phyloP scores from a whole-genome alignment of 2,329 filamentous ascomycete species.

The Metarhizium anisopliae region DNA sequence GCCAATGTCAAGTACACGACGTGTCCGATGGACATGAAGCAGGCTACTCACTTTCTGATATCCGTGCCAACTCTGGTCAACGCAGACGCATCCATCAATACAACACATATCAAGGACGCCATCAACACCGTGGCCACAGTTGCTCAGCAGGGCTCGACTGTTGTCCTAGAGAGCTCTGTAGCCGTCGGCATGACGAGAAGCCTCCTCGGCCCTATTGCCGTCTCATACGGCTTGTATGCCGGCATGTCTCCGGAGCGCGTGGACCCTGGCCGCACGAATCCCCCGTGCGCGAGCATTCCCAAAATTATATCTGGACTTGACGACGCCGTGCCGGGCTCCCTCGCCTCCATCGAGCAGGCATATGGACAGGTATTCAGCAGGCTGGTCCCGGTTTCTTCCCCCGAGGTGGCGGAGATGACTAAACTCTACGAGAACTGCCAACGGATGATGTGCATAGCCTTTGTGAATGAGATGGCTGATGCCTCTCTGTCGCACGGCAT shows the following conservation, averaged over 20 bases:
- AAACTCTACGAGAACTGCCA: conserved; percentile 52
- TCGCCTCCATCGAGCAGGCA: conserved; percentile 37
- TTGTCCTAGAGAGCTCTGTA: conserved; percentile 46
- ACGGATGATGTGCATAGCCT: conserved; percentile 45
- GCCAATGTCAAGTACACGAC: conserved; percentile 28
- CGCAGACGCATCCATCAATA: conserved; percentile 36
- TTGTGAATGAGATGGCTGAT: conserved; percentile 48
- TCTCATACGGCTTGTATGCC: conserved; percentile 30
- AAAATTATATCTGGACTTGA: conserved; percentile 46
- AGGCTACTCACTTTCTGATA: conserved; percentile 43
- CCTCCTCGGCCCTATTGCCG: conserved; percentile 36
- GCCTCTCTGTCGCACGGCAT: conserved; percentile 36
- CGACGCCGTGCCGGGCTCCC: conserved; percentile 33
- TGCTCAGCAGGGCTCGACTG: conserved; percentile 33
- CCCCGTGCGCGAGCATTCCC: conserved; percentile 34
- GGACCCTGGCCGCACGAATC: conserved; percentile 37
- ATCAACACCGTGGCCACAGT: conserved; percentile 30
- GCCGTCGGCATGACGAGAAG: conserved; percentile 44
- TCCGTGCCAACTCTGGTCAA: conserved; percentile 42
- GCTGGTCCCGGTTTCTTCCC: conserved; percentile 38
- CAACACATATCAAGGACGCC: conserved; percentile 35
- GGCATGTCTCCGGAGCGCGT: conserved; percentile 45
- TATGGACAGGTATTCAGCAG: conserved; percentile 31
- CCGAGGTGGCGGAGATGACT: conserved; percentile 49
- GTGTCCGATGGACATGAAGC: conserved; percentile 25